phyloP scores from a whole-genome alignment of 441 rosid species.

The Rhodomyrtus psidioides region DNA sequence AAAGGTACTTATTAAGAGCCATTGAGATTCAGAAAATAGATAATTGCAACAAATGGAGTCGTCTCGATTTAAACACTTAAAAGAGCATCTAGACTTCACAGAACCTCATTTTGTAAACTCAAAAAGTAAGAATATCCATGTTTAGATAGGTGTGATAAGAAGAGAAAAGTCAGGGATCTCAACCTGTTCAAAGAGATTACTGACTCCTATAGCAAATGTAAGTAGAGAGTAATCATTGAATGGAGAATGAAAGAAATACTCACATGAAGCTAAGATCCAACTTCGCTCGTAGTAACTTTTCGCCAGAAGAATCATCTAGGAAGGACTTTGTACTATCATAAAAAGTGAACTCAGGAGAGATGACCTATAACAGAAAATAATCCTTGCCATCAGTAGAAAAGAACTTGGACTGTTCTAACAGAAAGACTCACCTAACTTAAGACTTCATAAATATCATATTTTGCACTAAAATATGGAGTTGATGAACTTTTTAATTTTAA shows the following conservation, averaged over 20 bases:
- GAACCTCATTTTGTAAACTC: not conserved
- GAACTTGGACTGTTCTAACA: not conserved
- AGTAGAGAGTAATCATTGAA: not conserved
- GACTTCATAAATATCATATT: not conserved
- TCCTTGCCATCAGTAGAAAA: not conserved
- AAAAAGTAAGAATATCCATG: not conserved
- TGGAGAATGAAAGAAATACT: constrained; percentile 18
- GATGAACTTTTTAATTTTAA: not conserved
- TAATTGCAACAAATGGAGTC: not conserved
- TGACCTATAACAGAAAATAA: constrained; percentile 44
- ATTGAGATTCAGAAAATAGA: not conserved
- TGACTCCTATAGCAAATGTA: not conserved
- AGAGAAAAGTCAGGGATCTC: not conserved
- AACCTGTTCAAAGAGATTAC: not conserved
- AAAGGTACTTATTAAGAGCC: not conserved
- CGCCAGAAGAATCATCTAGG: constrained; percentile 78
- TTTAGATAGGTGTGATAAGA: not conserved
- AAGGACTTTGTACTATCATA: constrained; percentile 94
- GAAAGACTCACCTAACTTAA: not conserved
- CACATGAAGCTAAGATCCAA: constrained; percentile 98
- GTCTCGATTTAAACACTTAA: not conserved
- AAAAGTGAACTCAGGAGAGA: constrained; percentile 96
- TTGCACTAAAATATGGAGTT: not conserved
- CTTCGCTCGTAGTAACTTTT: constrained; percentile 94
- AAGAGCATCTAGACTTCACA: not conserved